These are phyloP conservation scores for Favolaschia claudopus DNA, from an alignment of 768 basidiomycete genomes.

Conservation along the genomic window DNA sequence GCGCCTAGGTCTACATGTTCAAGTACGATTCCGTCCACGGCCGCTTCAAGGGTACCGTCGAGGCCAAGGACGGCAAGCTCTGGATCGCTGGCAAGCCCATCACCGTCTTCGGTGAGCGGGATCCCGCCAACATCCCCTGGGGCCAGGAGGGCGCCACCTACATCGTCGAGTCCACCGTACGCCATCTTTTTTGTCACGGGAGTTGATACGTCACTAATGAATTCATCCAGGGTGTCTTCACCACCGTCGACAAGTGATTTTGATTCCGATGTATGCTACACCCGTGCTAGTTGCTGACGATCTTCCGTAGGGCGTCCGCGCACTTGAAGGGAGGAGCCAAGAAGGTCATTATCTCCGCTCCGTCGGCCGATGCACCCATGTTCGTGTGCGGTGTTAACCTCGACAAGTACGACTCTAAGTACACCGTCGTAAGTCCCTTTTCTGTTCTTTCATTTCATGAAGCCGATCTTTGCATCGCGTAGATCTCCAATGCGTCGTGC, in stretches of 20 bases:
- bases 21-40: constrained; percentile 96
- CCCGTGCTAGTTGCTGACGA: constrained; percentile 23
- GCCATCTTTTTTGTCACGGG: constrained; percentile 32
- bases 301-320: constrained; percentile 69
- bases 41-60: constrained; percentile 86
- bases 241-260: constrained; percentile 85
- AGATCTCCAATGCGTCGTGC: constrained; percentile 99
- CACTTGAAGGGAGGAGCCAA: constrained; percentile 99
- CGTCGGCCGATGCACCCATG: constrained; percentile 97
- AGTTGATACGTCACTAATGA: constrained; percentile 14
- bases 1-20: constrained; percentile 98
- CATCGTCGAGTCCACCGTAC: constrained; percentile 93
- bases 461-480: constrained; percentile 7
- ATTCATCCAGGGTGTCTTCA: constrained; percentile 90
- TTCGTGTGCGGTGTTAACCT: constrained; percentile 96
- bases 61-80: constrained; percentile 89
- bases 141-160: constrained; percentile 83
- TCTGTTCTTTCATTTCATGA: background rate
- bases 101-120: constrained; percentile 82
- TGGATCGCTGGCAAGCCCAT: constrained; percentile 82
- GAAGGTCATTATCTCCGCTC: constrained; percentile 99
- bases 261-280: background rate
- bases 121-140: constrained; percentile 90
- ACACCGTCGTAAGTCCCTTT: constrained; percentile 73
- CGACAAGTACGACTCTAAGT: constrained; percentile 86